Base-by-base conservation (phyloP, 2,329 filamentous ascomycete species). In the Monilinia polystroma region DNA sequence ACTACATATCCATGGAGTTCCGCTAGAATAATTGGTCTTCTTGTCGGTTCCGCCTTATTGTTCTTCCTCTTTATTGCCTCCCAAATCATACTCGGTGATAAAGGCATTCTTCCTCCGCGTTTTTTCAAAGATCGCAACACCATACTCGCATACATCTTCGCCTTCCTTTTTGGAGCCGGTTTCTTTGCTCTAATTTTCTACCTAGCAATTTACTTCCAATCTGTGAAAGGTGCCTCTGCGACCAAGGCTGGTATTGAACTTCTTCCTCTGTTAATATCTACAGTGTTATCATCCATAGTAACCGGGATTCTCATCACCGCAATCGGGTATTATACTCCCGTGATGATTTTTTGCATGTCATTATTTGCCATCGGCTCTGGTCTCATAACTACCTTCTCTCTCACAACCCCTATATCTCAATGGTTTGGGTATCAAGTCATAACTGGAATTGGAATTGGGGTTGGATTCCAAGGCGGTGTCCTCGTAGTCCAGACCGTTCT, bases 361-460 rank as follows among this genome's bases (percentile, higher is more conserved):
- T 62, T 81, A n/a, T 73, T 71, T 62, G 66, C 75, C 5, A 70
- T 81, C 52, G 81, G 80, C 20, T 75, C 78, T 6, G 81, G 79
- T 26, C 76, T 83, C 5, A 74, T 82, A 60, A 79, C 77, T 2
- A 81, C 80, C 0, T 76, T 81, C 51, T 70, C 78, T 62, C 67
- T 79, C 38, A 72, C 76, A 66, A 81, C 83, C 2, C 76, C 80
- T 0, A 72, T 81, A 3, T 73, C 76, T 10, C 76, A 80, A 54
- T 87, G 85, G 85, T 83, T 87, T 68, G 84, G 84, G 20, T 87
- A 84, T 74, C 85, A 87, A 73, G 80, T 86, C 60, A 72, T 88
- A 32, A 76, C 63, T 12, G 70, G 69, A 3, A 52, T 68, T 2
- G 72, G 71, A 1, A 70, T 72, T 7, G 72, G 71, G n/a, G 68